These are phyloP conservation scores for Acmispon strigosus DNA, from an alignment of 306 rosid genomes.

Conservation along the genomic window DNA sequence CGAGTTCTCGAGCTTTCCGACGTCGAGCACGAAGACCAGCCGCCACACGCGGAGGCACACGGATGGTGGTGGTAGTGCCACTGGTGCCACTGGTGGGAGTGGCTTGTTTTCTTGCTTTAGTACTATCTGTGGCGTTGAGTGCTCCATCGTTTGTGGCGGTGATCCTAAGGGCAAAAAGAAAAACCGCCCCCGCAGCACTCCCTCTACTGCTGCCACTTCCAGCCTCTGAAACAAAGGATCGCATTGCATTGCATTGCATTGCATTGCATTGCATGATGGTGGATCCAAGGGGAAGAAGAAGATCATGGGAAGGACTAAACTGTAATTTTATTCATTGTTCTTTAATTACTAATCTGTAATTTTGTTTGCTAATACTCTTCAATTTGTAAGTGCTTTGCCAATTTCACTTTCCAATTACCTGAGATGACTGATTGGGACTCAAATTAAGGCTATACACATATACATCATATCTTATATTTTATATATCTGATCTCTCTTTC, in stretches of 20 bases:
- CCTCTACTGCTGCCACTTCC: constrained; percentile 24
- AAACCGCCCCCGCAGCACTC: constrained; percentile 21
- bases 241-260: not conserved
- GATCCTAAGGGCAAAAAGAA: constrained; percentile 22
- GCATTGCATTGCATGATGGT: not conserved
- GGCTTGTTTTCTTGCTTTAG: constrained; percentile 79
- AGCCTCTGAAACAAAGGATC: constrained; percentile 23
- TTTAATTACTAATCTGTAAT: not conserved
- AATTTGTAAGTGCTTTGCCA: not conserved
- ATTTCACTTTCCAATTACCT: not conserved
- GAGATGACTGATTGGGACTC: not conserved
- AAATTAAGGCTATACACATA: not conserved
- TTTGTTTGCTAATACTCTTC: not conserved
- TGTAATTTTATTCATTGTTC: constrained; percentile 8
- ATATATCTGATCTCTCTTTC: no score
- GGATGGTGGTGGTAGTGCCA: constrained; percentile 16
- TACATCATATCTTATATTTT: not conserved
- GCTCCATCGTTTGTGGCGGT: constrained; percentile 69
- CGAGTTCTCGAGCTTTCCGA: constrained; percentile 35
- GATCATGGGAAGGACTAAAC: not conserved
- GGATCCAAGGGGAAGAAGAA: not conserved
- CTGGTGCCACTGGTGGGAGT: not conserved
- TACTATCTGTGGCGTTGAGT: constrained; percentile 64
- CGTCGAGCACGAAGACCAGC: constrained; percentile 10
- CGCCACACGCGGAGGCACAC: constrained; percentile 40